Evolutionary conservation across 805 yeast genomes (phyloP), one percentile per base, ranked within the genome.

Genomic region (Grigorovia transvaalensis): DNA sequence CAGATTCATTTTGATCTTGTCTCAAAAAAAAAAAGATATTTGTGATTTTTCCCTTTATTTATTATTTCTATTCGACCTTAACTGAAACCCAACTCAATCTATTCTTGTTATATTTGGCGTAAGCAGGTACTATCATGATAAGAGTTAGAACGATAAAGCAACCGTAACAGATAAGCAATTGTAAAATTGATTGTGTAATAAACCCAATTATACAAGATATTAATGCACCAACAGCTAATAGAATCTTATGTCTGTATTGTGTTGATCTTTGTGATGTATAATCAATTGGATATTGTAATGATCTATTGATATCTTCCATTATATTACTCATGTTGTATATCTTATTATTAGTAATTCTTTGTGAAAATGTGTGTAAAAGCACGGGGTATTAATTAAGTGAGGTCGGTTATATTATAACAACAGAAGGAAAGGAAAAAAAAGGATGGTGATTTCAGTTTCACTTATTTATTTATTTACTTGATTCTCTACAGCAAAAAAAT

Each of bases 51-150:
- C 6, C 27, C 27, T 23, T 23, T 23, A 23, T 23, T 23, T 23
- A 23, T 33, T n/a, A n/a, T n/a, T n/a, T 15, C 17, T 38, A 38
- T 7, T 38, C 42, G 15, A 38, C n/a, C 17, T 38, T 38, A 13
- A 38, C 42, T 15, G 42, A 38, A 38, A 38, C 42, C 42, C 42
- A 38, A 38, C 42, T 38, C 17, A 38, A 38, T 15, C 42, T 78
- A 53, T 76, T 64, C 57, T 71, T 68, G 49, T 73, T 82, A 62
- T 77, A 85, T 8, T 64, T 56, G 2, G 83, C 74, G 74, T 82
- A 85, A 27, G 84, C 75, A 33, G 88, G 88, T 19, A 80, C 67
- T 4, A 74, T 75, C 5, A 74, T 58, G 6, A 75, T 50, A 11
- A 71, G 51, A 1, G 73, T 60, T 2, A 72, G 29, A 1, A 69